Evolutionary conservation across 192 early-diverging fungal species (phyloP), one percentile per base, ranked within the genome.

Genomic region (Martensiomyces pterosporus): DNA sequence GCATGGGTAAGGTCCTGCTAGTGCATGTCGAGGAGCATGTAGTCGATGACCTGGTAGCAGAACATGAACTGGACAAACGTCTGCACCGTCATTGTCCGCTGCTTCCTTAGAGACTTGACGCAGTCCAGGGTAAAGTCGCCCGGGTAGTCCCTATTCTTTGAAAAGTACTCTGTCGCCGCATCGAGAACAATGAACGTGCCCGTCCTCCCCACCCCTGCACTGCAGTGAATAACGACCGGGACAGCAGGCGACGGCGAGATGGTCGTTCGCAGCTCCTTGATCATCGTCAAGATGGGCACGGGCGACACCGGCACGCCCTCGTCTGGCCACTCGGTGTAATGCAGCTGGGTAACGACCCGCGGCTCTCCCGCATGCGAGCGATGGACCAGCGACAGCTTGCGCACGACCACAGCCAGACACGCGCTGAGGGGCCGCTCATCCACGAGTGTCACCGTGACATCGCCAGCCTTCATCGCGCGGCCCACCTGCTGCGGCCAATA

Each of bases 41-140:
- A 73, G 47, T 33, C 17, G 39, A 53, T 50, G 2, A 83, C 82
- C 42, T 91, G 82, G 45, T 93, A 93, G 60, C 87, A 87, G 55
- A 90, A 83, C 24, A 76, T 62, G 60, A 76, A 92, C 74, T 94
- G 91, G 17, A 67, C 45, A 4, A 84, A 45, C 5, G 83, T 85
- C 70, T 94, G 91, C 3, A 94, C 90, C 84, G 91, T 89, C 13
- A 74, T 59, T 9, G 89, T 70, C 39, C 92, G 79, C 52, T 94
- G 92, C 40, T 64, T 67, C 39, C 91, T 70, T 49, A 93, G 72
- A 1, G 64, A 57, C 26, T 49, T 64, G 24, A 88, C 75, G 4
- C 69, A 61, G 23, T 82, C 71, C 12, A 67, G 71, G 10, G 91
- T 73, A 24, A 85, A 39, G 55, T 92, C 86, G 32, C 80, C 64